A percentile compares a stretch with the other conserved stretches of the same genome.
Conservation (phyloP, 176 grass and related monocot species). For the Phoenix roebelenii region DNA sequence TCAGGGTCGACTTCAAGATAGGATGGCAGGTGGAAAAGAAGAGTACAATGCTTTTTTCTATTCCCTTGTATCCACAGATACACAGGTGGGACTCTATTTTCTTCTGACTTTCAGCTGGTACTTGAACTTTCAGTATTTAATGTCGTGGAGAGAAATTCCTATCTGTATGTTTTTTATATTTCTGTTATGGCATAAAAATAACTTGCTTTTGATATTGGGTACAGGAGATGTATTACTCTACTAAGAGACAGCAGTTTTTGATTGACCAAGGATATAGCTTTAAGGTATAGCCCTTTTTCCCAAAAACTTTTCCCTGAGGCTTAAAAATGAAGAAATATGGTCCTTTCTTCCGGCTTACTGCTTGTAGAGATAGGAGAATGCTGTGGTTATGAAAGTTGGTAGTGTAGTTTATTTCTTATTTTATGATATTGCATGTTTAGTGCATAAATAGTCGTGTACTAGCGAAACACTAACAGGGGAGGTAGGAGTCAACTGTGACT, state of each 20-base stretch:
- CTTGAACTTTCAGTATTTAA: background rate
- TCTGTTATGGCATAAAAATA: background rate
- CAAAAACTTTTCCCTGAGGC: too few relatives aligned
- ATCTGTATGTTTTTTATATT: too few relatives aligned
- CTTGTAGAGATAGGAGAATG: too few relatives aligned
- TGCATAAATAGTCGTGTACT: too few relatives aligned
- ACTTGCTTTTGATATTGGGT: conserved; percentile 13
- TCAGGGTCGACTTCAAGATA: conserved; percentile 88
- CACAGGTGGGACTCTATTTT: conserved; percentile 42
- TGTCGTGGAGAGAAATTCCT: too few relatives aligned
- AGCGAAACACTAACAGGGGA: too few relatives aligned
- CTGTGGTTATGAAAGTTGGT: too few relatives aligned
- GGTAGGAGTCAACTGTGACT: too few relatives aligned
- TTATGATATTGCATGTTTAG: too few relatives aligned
- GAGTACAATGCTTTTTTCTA: conserved; percentile 99
- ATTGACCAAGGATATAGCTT: conserved; percentile 99
- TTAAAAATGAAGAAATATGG: too few relatives aligned
- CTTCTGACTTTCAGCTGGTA: background rate
- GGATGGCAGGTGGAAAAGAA: conserved; percentile 98
- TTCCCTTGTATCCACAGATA: conserved; percentile 97
- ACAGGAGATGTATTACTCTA: conserved; percentile 99
- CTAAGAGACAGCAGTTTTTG: conserved; percentile 97
- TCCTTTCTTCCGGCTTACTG: too few relatives aligned
- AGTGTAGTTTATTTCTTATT: too few relatives aligned
- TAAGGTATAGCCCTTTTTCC: conserved; percentile 36